Conservation (phyloP, 768 basidiomycete genomes). For the Kockovaella imperatae region DNA sequence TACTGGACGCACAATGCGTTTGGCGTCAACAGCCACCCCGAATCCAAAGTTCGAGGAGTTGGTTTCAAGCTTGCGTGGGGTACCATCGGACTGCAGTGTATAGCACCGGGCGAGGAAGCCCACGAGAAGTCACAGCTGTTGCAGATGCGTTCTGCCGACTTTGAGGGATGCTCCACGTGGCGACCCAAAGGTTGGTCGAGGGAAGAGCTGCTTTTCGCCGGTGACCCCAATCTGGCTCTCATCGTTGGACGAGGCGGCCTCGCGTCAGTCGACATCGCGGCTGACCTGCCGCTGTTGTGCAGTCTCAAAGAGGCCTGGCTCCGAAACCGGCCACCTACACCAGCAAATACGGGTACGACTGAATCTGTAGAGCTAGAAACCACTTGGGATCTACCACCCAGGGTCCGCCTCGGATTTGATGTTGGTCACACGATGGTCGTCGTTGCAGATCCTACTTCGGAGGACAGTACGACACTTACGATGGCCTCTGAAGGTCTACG, state of each 20-base stretch:
- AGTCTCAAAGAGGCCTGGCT: conserved; percentile 21
- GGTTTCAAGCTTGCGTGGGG: conserved; percentile 17
- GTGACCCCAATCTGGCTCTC: conserved; percentile 32
- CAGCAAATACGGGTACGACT: neutral
- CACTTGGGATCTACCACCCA: conserved; percentile 20
- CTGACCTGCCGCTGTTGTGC: conserved; percentile 27
- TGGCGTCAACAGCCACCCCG: conserved; percentile 23
- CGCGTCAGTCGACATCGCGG: conserved; percentile 24
- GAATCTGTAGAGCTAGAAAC: conserved; percentile 1
- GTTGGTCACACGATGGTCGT: conserved; percentile 24
- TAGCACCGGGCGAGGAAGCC: conserved; percentile 17
- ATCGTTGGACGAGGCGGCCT: conserved; percentile 16
- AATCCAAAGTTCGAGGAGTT: conserved; percentile 25
- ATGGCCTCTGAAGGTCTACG: conserved; percentile 25
- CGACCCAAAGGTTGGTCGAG: conserved; percentile 31
- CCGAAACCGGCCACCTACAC: conserved; percentile 3
- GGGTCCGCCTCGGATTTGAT: conserved; percentile 29
- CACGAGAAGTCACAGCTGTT: conserved; percentile 22
- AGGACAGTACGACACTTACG: conserved; percentile 20
- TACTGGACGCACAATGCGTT: conserved; percentile 30
- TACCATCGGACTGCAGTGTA: conserved; percentile 17
- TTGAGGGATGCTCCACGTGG: conserved; percentile 32
- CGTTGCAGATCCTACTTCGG: conserved; percentile 20
- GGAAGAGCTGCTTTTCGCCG: conserved; percentile 34
- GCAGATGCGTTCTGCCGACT: conserved; percentile 16